Conservation (phyloP, 257 asterid species). For the Agastache rugosa region DNA sequence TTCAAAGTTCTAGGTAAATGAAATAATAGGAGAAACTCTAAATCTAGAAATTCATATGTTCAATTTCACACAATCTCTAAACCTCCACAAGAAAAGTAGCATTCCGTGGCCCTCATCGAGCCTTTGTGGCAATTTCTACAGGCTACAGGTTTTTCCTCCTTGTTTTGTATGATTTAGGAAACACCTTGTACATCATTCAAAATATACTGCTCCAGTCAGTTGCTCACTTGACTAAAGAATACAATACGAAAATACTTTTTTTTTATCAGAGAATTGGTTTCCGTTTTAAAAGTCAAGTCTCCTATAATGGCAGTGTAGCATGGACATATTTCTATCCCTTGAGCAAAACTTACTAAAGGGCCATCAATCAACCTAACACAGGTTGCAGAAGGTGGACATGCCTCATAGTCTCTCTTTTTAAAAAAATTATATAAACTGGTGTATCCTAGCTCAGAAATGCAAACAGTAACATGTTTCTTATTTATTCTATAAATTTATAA, state of each 20-base stretch:
- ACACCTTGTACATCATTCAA: too few species aligned
- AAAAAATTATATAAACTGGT: too few species aligned
- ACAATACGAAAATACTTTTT: background rate
- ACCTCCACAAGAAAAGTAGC: too few species aligned
- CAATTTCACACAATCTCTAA: too few species aligned
- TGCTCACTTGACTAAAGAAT: too few species aligned
- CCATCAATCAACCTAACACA: background rate
- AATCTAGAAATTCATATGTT: too few species aligned
- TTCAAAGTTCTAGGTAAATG: background rate
- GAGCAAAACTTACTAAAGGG: background rate
- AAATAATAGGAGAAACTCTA: background rate
- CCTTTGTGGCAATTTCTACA: too few species aligned
- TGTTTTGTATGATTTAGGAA: too few species aligned
- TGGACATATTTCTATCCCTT: background rate
- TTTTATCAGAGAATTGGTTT: conserved; percentile 1
- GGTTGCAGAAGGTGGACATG: background rate
- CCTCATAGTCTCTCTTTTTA: too few species aligned
- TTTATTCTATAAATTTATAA: background rate
- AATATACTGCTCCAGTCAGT: too few species aligned
- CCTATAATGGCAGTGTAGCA: conserved; percentile 6
- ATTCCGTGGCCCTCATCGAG: too few species aligned
- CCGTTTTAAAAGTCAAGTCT: conserved; percentile 6
- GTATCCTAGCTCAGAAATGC: background rate
- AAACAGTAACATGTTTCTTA: background rate
- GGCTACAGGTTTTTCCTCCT: too few species aligned